Base-by-base conservation (phyloP, 345 rosid genomes). In the Mallotus nudiflorus region DNA sequence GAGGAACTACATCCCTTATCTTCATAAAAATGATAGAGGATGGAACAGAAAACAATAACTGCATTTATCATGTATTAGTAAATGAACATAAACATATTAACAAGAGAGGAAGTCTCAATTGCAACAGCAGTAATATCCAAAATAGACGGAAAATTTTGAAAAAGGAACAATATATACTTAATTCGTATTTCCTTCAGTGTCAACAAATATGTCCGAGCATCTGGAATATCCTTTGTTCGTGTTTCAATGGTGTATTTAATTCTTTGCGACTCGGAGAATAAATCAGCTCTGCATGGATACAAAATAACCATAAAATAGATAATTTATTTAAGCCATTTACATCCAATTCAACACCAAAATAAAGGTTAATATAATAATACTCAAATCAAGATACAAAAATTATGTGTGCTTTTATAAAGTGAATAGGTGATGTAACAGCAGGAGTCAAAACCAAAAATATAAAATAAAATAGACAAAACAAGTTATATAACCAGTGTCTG, bases 191-290 rank as follows among this genome's bases (percentile, higher is more conserved):
- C 99, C 87, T 82, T 70, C 81, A 96, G 72, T 50, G 83, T 80
- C 88, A 87, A 74, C 61, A 96, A 78, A 80, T 92, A 96, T 33
- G 92, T 77, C 59, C 97, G 96, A 69, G 91, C 99, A 86, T 96
- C 98, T 37, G 84, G 89, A 79, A 92, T 89, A 29, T 84, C 94
- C 57, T 73, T 73, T 25, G 97, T 92, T 80, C 80, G 84, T 19
- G 80, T 71, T 61, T 89, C 80, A 53, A 96, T 92, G 28, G 94
- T 82, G 61, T 69, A 77, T 45, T 87, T 67, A 71, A 96, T 92
- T 61, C 91, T 82, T 70, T 96, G 85, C 15, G 99, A 89, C 75
- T 92, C 98, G 4, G 99, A 87, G 66, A 83, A 85, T 84, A 91
- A 82, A 66, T 60, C 89, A 42, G 97, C 95, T 96, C 99, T 96